Evolutionary conservation across 2,329 filamentous ascomycete genomes (phyloP).

Genomic region (Colletotrichum karsti): DNA sequence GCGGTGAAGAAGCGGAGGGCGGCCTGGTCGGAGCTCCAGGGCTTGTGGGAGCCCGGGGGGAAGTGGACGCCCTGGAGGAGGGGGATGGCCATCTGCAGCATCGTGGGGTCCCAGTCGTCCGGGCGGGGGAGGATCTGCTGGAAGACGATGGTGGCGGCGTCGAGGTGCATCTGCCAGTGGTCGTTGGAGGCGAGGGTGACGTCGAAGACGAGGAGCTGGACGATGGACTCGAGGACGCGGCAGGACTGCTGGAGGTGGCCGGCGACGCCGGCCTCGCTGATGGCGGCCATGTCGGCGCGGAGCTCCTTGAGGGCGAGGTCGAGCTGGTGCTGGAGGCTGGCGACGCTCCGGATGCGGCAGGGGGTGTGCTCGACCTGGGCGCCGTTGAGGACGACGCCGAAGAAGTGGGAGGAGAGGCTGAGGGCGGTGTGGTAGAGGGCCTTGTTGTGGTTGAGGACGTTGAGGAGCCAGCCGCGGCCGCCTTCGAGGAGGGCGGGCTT

Average conservation of each 20-base stretch:
- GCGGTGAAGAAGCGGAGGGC: slow-evolving; percentile 57
- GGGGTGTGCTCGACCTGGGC: slow-evolving; percentile 31
- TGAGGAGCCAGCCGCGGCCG: slow-evolving; percentile 69
- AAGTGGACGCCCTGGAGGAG: slow-evolving; percentile 15
- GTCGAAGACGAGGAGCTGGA: slow-evolving; percentile 64
- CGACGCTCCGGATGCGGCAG: slow-evolving; percentile 34
- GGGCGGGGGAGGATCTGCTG: slow-evolving; percentile 50
- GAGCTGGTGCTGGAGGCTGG: slow-evolving; percentile 50
- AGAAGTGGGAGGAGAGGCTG: slow-evolving; percentile 66
- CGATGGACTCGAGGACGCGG: slow-evolving; percentile 56
- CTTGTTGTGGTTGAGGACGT: slow-evolving; percentile 64
- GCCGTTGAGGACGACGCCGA: slow-evolving; percentile 52
- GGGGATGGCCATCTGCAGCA: slow-evolving; percentile 34
- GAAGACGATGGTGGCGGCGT: slow-evolving; percentile 59
- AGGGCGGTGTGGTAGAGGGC: slow-evolving; percentile 66
- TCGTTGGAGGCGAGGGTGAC: slow-evolving; percentile 52
- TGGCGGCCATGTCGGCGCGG: slow-evolving; percentile 48
- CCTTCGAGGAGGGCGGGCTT: slow-evolving; percentile 62
- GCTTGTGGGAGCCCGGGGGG: slow-evolving; percentile 36
- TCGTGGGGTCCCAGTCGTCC: slow-evolving; percentile 45
- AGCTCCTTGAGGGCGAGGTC: slow-evolving; percentile 54
- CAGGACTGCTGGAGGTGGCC: slow-evolving; percentile 43
- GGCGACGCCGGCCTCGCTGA: slow-evolving; percentile 40
- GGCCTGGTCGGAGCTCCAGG: slow-evolving; percentile 55
- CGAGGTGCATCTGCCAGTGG: slow-evolving; percentile 60